Evolutionary conservation across 306 rosid genomes (phyloP).

Genomic region (Elaeagnus macrophylla): DNA sequence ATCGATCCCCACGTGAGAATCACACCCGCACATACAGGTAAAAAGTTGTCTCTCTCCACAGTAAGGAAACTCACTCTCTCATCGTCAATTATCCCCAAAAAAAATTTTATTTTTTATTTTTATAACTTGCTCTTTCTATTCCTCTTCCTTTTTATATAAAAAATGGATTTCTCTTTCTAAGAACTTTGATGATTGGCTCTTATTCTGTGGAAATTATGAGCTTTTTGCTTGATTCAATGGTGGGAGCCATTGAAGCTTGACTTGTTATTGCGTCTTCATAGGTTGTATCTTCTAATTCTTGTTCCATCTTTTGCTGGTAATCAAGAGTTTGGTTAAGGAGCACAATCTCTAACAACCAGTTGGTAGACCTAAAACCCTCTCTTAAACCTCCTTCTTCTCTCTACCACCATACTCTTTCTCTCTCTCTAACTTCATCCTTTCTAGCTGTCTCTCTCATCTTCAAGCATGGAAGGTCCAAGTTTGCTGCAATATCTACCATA

Average conservation of each 20-base stretch:
- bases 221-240: conserved; percentile 13
- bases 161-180: conserved; percentile 15
- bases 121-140: conserved; percentile 20
- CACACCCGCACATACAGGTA: conserved; percentile 18
- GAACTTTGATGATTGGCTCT: conserved; percentile 9
- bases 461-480: conserved; percentile 35
- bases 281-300: conserved; percentile 8
- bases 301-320: conserved; percentile 16
- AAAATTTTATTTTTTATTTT: too few species aligned
- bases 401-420: conserved; percentile 2
- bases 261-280: conserved; percentile 8
- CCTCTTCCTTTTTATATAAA: conserved; percentile 14
- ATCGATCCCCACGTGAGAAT: conserved; percentile 47
- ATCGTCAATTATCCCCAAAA: neutral
- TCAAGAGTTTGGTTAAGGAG: conserved; percentile 44
- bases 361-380: conserved; percentile 47
- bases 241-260: conserved; percentile 8
- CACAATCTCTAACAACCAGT: conserved; percentile 70
- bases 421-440: conserved; percentile 5
- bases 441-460: conserved; percentile 30
- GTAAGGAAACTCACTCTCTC: neutral
- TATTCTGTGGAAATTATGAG: neutral
- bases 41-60: conserved; percentile 9
- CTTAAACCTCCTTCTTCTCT: conserved; percentile 29
- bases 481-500: conserved; percentile 38